Evolutionary conservation across 306 rosid genomes (phyloP).

Genomic region (Sphenostylis stenocarpa): DNA sequence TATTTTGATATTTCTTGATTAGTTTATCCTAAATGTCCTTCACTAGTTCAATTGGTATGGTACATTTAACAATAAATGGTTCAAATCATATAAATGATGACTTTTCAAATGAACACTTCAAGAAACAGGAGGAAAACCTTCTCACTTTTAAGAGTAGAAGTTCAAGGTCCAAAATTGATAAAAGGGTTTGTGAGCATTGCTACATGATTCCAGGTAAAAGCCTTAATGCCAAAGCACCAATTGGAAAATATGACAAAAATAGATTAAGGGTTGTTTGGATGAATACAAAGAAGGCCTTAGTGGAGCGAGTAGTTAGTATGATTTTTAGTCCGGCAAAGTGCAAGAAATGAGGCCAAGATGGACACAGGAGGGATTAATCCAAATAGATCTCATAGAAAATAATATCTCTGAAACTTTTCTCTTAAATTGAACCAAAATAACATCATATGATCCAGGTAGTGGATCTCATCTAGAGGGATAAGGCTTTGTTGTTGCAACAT

Average conservation of each 20-base stretch:
- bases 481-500: background rate
- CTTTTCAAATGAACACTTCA: too few relatives aligned
- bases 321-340: background rate
- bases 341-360: background rate
- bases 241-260: background rate
- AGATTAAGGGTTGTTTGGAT: background rate
- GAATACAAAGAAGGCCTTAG: background rate
- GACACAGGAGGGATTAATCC: background rate
- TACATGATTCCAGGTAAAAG: too few relatives aligned
- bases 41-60: too few relatives aligned
- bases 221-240: background rate
- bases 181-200: too few relatives aligned
- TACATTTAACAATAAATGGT: too few relatives aligned
- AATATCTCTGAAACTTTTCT: background rate
- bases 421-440: background rate
- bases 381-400: background rate
- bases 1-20: too few relatives aligned
- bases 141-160: too few relatives aligned
- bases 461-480: background rate
- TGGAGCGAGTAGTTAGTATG: background rate
- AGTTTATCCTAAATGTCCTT: too few relatives aligned
- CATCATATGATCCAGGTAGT: background rate
- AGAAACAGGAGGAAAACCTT: too few relatives aligned
- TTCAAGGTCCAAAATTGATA: too few relatives aligned
- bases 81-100: too few relatives aligned